Percentiles rank a stretch among this genome's conserved stretches.
These are phyloP conservation scores for Cryoendolithus antarcticus DNA, from an alignment of 2,329 filamentous ascomycete genomes.

Conservation along the genomic window DNA sequence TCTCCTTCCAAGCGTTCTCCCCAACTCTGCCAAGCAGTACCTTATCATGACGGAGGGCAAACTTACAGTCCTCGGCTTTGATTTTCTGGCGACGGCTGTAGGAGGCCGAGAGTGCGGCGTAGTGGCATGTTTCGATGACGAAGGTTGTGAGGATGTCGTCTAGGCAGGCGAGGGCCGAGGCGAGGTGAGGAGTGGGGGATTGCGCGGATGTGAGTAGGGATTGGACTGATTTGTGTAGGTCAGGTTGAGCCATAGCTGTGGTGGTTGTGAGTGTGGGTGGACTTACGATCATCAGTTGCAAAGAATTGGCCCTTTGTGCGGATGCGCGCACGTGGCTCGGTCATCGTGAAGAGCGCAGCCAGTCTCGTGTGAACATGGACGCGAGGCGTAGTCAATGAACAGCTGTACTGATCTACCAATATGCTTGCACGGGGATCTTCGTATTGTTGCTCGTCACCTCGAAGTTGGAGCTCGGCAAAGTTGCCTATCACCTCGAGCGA, in stretches of 20 bases:
- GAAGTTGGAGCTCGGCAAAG: too few species aligned
- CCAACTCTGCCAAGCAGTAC: slow-evolving; percentile 78
- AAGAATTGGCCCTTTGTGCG: slow-evolving; percentile 38
- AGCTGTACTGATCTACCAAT: too few species aligned
- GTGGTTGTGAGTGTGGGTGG: slow-evolving; percentile 18
- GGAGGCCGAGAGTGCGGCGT: slow-evolving; percentile 72
- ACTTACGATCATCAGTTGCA: slow-evolving; percentile 23
- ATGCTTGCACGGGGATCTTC: too few species aligned
- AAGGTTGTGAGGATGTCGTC: slow-evolving; percentile 97
- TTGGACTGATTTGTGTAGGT: slow-evolving; percentile 1
- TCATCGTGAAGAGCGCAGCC: slow-evolving; percentile 22
- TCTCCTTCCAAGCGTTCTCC: slow-evolving; percentile 79
- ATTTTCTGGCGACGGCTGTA: slow-evolving; percentile 88
- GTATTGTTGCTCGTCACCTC: too few species aligned
- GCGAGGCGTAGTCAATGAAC: not conserved
- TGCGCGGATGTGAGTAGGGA: slow-evolving; percentile 66
- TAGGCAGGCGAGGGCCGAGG: slow-evolving; percentile 71
- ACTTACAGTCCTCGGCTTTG: slow-evolving; percentile 96
- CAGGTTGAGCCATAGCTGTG: not conserved
- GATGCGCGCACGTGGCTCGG: slow-evolving; percentile 36
- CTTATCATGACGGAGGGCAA: slow-evolving; percentile 75
- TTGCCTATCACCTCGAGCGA: not conserved
- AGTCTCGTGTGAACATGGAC: not conserved
- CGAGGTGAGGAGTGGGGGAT: slow-evolving; percentile 56
- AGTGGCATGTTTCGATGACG: slow-evolving; percentile 85